These are phyloP conservation scores for Saturnispora galanensis DNA, from an alignment of 805 yeast genomes.

Conservation along the genomic window DNA sequence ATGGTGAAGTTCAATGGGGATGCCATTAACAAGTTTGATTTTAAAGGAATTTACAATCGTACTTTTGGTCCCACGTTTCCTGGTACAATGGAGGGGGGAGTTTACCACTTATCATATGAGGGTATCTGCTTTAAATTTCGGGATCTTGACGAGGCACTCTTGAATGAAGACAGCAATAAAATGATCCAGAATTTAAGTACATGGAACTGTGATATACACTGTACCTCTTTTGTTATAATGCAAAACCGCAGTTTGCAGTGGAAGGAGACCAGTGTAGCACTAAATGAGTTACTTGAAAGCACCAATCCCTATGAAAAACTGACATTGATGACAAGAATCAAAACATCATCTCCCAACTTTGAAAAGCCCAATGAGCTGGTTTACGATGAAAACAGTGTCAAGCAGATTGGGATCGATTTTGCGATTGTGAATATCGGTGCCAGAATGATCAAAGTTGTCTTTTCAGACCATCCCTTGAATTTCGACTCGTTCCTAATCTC, in stretches of 20 bases:
- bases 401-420: neutral
- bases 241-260: conserved; percentile 25
- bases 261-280: neutral
- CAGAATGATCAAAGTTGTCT: conserved; percentile 5
- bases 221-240: conserved; percentile 32
- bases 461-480: conserved; percentile 7
- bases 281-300: neutral
- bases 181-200: conserved; percentile 20
- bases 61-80: conserved; percentile 57
- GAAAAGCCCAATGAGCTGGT: too few relatives aligned
- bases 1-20: conserved; percentile 18
- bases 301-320: neutral
- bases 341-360: too few relatives aligned
- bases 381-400: too few relatives aligned
- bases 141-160: conserved; percentile 10
- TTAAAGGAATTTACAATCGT: conserved; percentile 42
- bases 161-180: conserved; percentile 5
- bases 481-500: conserved; percentile 14
- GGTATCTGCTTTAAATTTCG: conserved; percentile 46
- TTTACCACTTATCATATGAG: conserved; percentile 43
- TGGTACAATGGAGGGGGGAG: conserved; percentile 28
- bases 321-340: too few relatives aligned
- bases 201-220: conserved; percentile 26
- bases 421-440: neutral
- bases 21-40: conserved; percentile 17